phyloP scores from a whole-genome alignment of 1,284 basidiomycete species.

The Sphaerobolus stellatus region DNA sequence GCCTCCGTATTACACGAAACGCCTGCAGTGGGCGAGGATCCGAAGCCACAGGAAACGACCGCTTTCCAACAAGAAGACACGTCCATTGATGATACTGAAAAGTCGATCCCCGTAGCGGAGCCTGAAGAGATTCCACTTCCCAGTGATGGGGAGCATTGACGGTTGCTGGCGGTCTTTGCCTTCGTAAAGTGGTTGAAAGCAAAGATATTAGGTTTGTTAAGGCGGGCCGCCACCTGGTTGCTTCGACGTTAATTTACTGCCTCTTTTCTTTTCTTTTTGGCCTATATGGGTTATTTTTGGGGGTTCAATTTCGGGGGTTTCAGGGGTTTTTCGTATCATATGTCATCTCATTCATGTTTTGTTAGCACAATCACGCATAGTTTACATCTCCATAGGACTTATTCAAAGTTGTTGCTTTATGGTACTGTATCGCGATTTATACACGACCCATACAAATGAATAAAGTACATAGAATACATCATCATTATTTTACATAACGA shows the following conservation, averaged over 20 bases:
- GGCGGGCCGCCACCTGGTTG: constrained; percentile 3
- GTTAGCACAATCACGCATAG: constrained; percentile 1
- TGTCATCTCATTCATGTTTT: background rate
- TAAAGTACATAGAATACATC: too few relatives aligned
- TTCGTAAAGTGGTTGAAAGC: constrained; percentile 1
- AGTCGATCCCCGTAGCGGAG: too few relatives aligned
- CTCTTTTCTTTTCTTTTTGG: constrained; percentile 2
- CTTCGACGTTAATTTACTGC: background rate
- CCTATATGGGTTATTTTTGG: constrained; percentile 2
- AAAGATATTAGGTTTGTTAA: background rate
- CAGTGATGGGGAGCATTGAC: background rate
- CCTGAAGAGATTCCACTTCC: background rate
- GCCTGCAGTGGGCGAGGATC: background rate
- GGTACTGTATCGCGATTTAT: too few relatives aligned
- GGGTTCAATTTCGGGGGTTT: too few relatives aligned
- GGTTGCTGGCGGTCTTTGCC: constrained; percentile 5
- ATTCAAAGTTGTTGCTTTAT: too few relatives aligned
- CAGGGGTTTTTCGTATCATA: too few relatives aligned
- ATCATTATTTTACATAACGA: too few relatives aligned
- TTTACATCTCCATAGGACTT: too few relatives aligned
- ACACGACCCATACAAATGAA: too few relatives aligned
- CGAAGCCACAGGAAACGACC: background rate
- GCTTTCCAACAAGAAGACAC: background rate
- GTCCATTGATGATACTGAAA: background rate
- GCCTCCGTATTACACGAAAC: constrained; percentile 9